A percentile compares a stretch with the other conserved stretches of the same genome.
phyloP scores from a whole-genome alignment of 176 grass and related monocot species.

The Triticum aestivum region IWGSC_CS_RefSeq_v2.1 NC_057796.1:455371249-455371748 shows the following conservation, averaged over 20 bases:
- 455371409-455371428: no score
- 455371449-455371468: no score
- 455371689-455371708: background rate
- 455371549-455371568: background rate
- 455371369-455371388: no score
- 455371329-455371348: no score
- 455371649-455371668: background rate
- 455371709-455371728: background rate
- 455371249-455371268: background rate
- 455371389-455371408: no score
- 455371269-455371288: background rate
- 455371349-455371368: no score
- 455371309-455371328: no score
- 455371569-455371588: background rate
- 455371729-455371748: background rate
- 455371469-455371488: background rate
- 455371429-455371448: no score
- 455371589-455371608: conserved; percentile 25
- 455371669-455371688: conserved; percentile 27
- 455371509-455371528: background rate
- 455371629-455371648: conserved; percentile 8
- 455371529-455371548: background rate
- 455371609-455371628: background rate
- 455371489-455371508: background rate
- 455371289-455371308: no score